Evolutionary conservation across 1,284 basidiomycete species (phyloP), one percentile per base, ranked within the genome.

Genomic region (Schizopora paradoxa): DNA sequence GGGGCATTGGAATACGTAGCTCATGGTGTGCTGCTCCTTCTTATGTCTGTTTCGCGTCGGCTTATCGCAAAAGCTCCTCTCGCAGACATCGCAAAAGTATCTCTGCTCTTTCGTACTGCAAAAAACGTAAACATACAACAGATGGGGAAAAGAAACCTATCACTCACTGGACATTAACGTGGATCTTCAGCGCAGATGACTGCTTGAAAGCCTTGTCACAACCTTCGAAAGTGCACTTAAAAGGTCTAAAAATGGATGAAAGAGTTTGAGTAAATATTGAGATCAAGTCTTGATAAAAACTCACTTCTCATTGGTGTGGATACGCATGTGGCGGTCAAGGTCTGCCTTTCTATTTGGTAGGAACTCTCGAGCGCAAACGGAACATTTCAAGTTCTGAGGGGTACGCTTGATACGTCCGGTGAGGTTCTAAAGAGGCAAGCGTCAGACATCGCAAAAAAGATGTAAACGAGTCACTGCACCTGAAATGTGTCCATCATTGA

Each of bases 291-390:
- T 8, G 40, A 14, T 42, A 19, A 25, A n/a, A 11, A 25, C 43
- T n/a, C 26, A 50, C 48, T 50, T 50, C 27, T 50, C 48, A 29
- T 50, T 42, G n/a, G 48, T 46, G 26, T 50, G 48, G 23, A 50
- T 50, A 23, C 48, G 48, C 44, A 50, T 50, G 33, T 50, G 48
- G 26, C 48, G 43, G 18, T 45, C 38, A 10, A 50, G 33, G 31
- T 50, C 48, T 4, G 48, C 43, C 34, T 50, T 50, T 14, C 48
- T 38, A 26, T 43, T 50, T 7, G 43, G 37, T 16, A 36, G 43
- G 31, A 50, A 50, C 28, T 45, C 44, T 11, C 44, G 31, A 11
- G 39, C 43, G 36, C 48, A 50, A 21, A 38, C 43, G 21, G 38
- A 26, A 22, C 48, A 50, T 22, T 32, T 16, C 27, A 49, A n/a